phyloP scores from a whole-genome alignment of 2,329 filamentous ascomycete genomes.

The Beauveria sp. region DNA sequence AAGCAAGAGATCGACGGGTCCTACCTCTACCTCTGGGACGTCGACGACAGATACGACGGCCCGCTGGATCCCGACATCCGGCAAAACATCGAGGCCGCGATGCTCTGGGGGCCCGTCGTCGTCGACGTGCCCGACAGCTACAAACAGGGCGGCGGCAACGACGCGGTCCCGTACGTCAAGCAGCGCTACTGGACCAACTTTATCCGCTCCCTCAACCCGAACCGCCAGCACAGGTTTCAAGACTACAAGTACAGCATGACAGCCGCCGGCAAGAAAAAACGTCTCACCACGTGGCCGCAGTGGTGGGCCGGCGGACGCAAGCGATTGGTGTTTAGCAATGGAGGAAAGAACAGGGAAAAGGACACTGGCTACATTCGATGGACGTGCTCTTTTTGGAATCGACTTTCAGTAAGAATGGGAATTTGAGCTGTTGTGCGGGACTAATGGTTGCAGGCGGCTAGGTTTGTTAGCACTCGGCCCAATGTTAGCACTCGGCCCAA shows the following conservation, averaged over 20 bases:
- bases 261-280: background rate
- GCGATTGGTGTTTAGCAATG: background rate
- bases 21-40: slow-evolving; percentile 66
- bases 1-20: slow-evolving; percentile 29
- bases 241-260: background rate
- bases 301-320: background rate
- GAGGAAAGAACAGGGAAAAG: background rate
- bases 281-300: background rate
- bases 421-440: background rate
- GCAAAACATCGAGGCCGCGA: slow-evolving; percentile 59
- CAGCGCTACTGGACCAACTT: slow-evolving; percentile 72
- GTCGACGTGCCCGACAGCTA: slow-evolving; percentile 46
- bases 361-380: background rate
- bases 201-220: slow-evolving; percentile 59
- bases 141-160: slow-evolving; percentile 42
- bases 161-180: slow-evolving; percentile 48
- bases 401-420: background rate
- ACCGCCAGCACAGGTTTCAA: slow-evolving; percentile 25
- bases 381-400: background rate
- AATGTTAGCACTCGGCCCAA: too few relatives aligned
- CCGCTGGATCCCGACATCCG: slow-evolving; percentile 52
- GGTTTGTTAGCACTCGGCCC: too few relatives aligned
- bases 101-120: slow-evolving; percentile 58
- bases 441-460: background rate
- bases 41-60: slow-evolving; percentile 48